Evolutionary conservation across 768 basidiomycete genomes (phyloP), one percentile per base, ranked within the genome.

Genomic region (Suillus brevipes): DNA sequence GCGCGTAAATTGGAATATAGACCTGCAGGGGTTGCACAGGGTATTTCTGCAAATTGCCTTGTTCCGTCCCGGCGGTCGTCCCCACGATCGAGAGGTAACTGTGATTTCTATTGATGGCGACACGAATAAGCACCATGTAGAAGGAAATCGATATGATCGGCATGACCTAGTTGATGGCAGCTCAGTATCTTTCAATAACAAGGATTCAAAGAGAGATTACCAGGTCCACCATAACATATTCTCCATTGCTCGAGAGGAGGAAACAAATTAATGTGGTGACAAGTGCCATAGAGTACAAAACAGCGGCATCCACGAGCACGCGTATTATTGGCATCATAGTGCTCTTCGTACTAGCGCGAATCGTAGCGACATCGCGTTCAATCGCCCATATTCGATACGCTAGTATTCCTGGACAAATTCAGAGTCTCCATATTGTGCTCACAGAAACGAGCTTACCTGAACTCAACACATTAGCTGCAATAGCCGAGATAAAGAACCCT

Each of bases 381-480:
- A 31, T 31, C 4, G 31, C 31, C 31, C 31, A 31, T 31, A 31
- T 31, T 4, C 31, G 31, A 31, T 31, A 31, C 4, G 2, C 31
- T 31, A 31, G 4, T 31, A 31, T 4, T 31, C 31, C 31, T 31
- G 31, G 31, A 31, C 31, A 31, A 31, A 31, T 18, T 53, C 28
- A 18, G 50, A 18, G 4, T n/a, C 6, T n/a, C 13, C 4, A 14
- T 13, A 37, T 28, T 6, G 36, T 9, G 12, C n/a, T 20, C 45
- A 57, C 28, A 16, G 6, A 61, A 28, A 16, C 8, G 3, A 2
- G 14, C n/a, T 57, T 62, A 65, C 64, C 53, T 36, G 64, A 62
- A 38, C 60, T 16, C 37, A 62, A 20, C 20, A 62, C 20, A 57
- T 62, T 62, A 14, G 64, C 62, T 37, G 18, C 28, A 53, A 53